Conservation (phyloP, 192 early-diverging fungal genomes). For the Rhizoclosmatium sp. region DNA sequence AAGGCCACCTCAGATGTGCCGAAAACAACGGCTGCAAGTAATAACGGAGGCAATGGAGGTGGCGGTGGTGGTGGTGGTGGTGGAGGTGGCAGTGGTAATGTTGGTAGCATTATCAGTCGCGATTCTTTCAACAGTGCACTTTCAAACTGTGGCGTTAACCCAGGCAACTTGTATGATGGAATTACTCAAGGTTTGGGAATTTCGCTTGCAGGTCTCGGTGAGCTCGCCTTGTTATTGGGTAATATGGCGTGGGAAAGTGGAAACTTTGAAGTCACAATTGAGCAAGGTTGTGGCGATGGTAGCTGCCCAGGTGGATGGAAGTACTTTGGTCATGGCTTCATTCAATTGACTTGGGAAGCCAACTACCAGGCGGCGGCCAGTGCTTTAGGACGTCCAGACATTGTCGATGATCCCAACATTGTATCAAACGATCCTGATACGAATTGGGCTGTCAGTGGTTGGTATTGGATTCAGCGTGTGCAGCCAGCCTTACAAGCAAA, state of each 20-base stretch:
- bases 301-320: conserved; percentile 13
- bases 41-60: too few species aligned
- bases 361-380: conserved; percentile 29
- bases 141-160: neutral
- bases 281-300: neutral
- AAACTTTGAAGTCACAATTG: neutral
- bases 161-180: neutral
- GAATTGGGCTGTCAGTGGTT: conserved; percentile 11
- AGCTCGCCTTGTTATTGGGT: conserved; percentile 13
- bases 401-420: conserved; percentile 5
- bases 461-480: conserved; percentile 19
- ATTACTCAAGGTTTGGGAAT: neutral
- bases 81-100: neutral
- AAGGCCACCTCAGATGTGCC: too few species aligned
- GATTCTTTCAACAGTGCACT: neutral
- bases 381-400: conserved; percentile 3
- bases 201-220: neutral
- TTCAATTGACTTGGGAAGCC: conserved; percentile 24
- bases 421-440: conserved; percentile 9
- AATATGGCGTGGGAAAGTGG: neutral
- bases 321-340: conserved; percentile 28
- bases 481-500: conserved; percentile 2
- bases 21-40: too few species aligned
- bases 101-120: neutral
- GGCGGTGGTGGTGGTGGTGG: too few species aligned